Evolutionary conservation across 148 eudicot genomes (phyloP).

Genomic region (Vaccinium myrtillus): DNA sequence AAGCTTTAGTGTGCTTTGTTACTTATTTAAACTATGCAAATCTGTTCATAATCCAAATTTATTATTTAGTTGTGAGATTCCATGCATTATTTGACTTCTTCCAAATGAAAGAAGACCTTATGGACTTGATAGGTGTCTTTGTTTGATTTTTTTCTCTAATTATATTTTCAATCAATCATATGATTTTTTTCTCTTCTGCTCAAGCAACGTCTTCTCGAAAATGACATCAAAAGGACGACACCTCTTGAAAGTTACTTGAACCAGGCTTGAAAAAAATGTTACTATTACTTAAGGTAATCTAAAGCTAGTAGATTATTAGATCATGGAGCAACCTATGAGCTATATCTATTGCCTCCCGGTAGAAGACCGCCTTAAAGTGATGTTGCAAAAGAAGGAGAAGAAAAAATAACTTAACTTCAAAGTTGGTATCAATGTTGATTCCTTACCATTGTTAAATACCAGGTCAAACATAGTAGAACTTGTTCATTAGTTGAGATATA

Average conservation of each 20-base stretch:
- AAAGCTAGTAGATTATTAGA: not conserved
- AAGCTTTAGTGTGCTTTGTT: not conserved
- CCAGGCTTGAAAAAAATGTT: not conserved
- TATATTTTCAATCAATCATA: not conserved
- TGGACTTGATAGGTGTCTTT: not conserved
- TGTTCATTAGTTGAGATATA: not conserved
- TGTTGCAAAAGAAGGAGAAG: not conserved
- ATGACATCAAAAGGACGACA: not conserved
- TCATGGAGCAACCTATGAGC: not conserved
- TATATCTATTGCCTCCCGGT: not conserved
- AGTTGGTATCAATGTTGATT: not conserved
- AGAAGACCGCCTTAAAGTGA: not conserved
- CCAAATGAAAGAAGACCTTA: not conserved
- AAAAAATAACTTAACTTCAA: not conserved
- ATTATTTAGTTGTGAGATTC: not conserved
- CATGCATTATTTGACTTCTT: not conserved
- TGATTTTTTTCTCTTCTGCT: not conserved
- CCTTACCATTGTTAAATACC: not conserved
- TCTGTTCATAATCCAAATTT: not conserved
- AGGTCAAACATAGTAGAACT: not conserved
- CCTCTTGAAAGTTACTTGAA: not conserved
- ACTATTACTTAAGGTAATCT: not conserved
- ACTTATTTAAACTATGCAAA: not conserved
- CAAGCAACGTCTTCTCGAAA: not conserved
- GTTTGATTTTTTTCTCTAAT: not conserved